These are phyloP conservation scores for Emergomyces orientalis DNA, from an alignment of 2,329 filamentous ascomycete genomes.

Conservation along the genomic window DNA sequence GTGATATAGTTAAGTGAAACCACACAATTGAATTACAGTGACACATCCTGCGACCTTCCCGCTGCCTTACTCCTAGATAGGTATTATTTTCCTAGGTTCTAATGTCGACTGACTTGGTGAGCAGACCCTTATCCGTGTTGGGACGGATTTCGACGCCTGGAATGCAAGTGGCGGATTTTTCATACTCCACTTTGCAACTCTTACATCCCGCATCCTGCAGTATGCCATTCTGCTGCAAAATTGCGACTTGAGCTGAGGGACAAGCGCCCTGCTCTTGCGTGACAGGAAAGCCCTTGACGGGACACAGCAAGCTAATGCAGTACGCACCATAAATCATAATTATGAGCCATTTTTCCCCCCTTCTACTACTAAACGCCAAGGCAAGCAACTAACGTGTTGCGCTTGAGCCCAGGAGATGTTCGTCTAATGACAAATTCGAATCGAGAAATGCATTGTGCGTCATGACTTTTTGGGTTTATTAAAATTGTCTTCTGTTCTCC, in stretches of 20 bases:
- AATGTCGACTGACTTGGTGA: not conserved
- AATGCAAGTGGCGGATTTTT: not conserved
- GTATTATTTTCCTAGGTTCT: not conserved
- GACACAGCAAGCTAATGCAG: not conserved
- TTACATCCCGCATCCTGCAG: no score
- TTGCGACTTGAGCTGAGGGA: not conserved
- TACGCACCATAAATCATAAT: not conserved
- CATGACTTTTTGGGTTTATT: not conserved
- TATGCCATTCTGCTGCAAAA: not conserved
- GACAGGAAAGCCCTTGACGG: not conserved
- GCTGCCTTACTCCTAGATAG: not conserved
- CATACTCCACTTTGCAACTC: not conserved
- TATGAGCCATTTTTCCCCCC: not conserved
- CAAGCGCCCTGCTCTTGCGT: not conserved
- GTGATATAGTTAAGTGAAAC: not conserved
- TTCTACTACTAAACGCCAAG: not conserved
- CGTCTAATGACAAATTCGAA: not conserved
- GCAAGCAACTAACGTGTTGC: not conserved
- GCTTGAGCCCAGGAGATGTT: not conserved
- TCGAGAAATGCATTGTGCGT: not conserved
- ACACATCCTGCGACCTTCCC: not conserved
- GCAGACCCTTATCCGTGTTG: not conserved
- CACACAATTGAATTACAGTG: not conserved
- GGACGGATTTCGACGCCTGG: not conserved
- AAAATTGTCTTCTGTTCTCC: not conserved